Percentiles rank a stretch among this genome's conserved stretches.
phyloP scores from a whole-genome alignment of 208 protist genomes.

The Trypanosoma melophagium region DNA sequence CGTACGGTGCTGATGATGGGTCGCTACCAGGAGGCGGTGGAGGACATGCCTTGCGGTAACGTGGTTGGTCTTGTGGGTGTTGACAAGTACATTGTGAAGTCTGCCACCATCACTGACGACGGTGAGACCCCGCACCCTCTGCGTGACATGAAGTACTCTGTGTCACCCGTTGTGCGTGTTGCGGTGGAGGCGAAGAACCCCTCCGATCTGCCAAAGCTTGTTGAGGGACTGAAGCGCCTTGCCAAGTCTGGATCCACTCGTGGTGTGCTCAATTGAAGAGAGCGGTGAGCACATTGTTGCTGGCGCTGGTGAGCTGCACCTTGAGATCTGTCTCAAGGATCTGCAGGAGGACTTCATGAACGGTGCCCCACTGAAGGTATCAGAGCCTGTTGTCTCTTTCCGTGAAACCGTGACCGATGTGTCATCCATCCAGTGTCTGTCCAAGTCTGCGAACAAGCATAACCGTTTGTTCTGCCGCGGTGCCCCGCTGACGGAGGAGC shows the following conservation, averaged over 20 bases:
- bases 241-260: conserved; percentile 96
- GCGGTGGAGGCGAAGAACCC: conserved; percentile 98
- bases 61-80: conserved; percentile 98
- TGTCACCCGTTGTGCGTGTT: conserved; percentile 98
- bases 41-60: conserved; percentile 98
- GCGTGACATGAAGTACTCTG: conserved; percentile 99
- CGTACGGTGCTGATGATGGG: conserved; percentile 89
- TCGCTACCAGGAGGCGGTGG: conserved; percentile 94
- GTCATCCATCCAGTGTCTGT: conserved; percentile 94
- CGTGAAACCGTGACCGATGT: conserved; percentile 96
- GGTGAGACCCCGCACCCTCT: conserved; percentile 55
- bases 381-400: conserved; percentile 98
- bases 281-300: conserved; percentile 99
- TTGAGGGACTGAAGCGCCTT: conserved; percentile 98
- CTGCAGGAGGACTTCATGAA: conserved; percentile 97
- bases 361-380: conserved; percentile 92
- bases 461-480: conserved; percentile 98
- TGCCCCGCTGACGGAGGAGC: conserved; percentile 90
- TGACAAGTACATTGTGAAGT: conserved; percentile 99
- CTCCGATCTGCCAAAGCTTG: conserved; percentile 96
- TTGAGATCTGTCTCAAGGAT: conserved; percentile 99
- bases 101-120: conserved; percentile 96
- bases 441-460: conserved; percentile 97
- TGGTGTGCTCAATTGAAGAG: conserved; percentile 95
- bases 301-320: conserved; percentile 98